Base-by-base conservation (phyloP, 352 stramenopile species). In the Globisporangium nunn region DNA sequence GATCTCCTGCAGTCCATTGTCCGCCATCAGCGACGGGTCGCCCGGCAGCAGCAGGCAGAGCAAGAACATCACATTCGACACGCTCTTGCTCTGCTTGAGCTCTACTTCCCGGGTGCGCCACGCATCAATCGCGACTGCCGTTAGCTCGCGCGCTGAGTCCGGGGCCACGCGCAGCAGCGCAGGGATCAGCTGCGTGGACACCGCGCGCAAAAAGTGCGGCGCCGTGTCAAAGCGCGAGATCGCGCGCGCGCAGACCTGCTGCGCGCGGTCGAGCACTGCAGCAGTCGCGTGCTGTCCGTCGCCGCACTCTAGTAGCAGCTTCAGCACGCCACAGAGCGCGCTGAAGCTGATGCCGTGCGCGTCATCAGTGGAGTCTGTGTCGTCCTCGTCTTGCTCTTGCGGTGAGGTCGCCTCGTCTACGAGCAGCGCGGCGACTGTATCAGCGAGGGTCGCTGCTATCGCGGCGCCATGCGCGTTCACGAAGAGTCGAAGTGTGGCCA, bases 31-130 rank as follows among this genome's bases (percentile, higher is more conserved):
- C 11, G 50, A 61, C 4, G 78, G 74, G 3, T 78, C 68, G 33
- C 71, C 64, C 8, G 75, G 76, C 49, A 90, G 54, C 14, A 90
- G 55, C 50, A 86, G 54, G 15, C 80, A 86, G 39, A 85, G 70
- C 40, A 90, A 33, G 56, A 83, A 88, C 33, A 90, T 48, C 50
- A 90, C 56, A n/a, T 80, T 82, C 33, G 67, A 61, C 51, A 77
- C 37, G n/a, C 66, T 41, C 31, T 56, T 53, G 29, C 59, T 56
- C 33, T 58, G 0, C 35, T 61, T 18, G 31, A 23, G 41, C 35
- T 59, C 48, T 23, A 23, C 53, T 11, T 7, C 23, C 23, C 23
- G 23, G 43, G 43, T 14, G 0, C 61, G 55, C 60, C 68, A 78
- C 4, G 62, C 68, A 14, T 51, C 50, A 15, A 78, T 28, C 14